phyloP scores from a whole-genome alignment of 345 rosid genomes.

The Lepidium sativum region DNA sequence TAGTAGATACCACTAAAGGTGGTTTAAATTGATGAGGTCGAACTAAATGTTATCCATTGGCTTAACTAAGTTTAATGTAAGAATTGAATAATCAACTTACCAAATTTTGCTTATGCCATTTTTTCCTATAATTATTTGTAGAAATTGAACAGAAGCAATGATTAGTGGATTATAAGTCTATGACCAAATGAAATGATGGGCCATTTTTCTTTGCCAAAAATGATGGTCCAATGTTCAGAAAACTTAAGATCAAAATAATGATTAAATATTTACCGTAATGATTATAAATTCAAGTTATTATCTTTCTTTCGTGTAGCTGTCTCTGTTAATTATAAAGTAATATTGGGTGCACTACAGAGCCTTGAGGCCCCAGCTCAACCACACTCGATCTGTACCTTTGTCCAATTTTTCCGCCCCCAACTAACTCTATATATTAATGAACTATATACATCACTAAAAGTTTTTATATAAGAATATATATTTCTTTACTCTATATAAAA shows the following conservation, averaged over 20 bases:
- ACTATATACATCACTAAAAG: not conserved
- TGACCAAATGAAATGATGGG: conserved; percentile 11
- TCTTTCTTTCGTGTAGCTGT: conserved; percentile 21
- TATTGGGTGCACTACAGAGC: conserved; percentile 19
- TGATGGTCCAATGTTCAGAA: conserved; percentile 18
- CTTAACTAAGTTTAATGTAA: conserved; percentile 19
- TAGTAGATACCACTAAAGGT: not conserved
- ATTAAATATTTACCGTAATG: not conserved
- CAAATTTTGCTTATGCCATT: too few species aligned
- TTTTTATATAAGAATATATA: too few species aligned
- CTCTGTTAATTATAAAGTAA: conserved; percentile 7
- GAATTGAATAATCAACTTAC: not conserved
- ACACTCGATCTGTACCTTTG: conserved; percentile 6
- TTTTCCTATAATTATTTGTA: not conserved
- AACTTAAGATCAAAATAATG: not conserved
- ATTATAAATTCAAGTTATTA: not conserved
- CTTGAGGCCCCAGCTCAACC: conserved; percentile 6
- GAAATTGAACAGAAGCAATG: conserved; percentile 5
- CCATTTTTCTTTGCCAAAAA: not conserved
- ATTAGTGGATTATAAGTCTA: conserved; percentile 7
- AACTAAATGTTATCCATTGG: not conserved
- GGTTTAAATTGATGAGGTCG: not conserved
- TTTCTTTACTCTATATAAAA: too few species aligned
- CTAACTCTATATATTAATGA: not conserved
- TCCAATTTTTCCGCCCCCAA: not conserved